Base-by-base conservation (phyloP, 2,329 filamentous ascomycete genomes). In the Hymenoscyphus occultus region DNA sequence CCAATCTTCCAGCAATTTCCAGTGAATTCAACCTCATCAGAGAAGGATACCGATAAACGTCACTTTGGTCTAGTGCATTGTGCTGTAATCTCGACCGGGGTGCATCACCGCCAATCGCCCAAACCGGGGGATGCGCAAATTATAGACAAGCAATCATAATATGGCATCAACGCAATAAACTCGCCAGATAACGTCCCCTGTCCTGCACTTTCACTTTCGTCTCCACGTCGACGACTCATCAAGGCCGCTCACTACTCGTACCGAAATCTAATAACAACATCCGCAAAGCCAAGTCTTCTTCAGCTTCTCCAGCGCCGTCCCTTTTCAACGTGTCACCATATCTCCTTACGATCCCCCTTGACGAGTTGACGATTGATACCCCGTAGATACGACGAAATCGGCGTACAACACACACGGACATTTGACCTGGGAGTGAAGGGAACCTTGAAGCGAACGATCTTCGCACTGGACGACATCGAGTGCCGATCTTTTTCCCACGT, bases 201-300 rank as follows among this genome's bases (percentile, higher is more conserved):
- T 65, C 65, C 67, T 65, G 68, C 62, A 69, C 64, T 67, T 65
- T 68, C 62, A 69, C 56, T 32, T 39, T 56, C 63, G 66, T 67
- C 65, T 64, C 67, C 67, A 70, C 69, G 67, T 73, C 70, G 70
- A 73, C 71, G 19, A 51, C 45, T 6, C 45, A 51, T 22, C 45
- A 22, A 51, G 45, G 45, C n/a, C 6, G 22, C n/a, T 10, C 28
- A 28, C 28, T 28, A 28, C 28, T 28, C 28, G 28, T 28, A 51
- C 45, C 45, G 22, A 19, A 51, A 51, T 19, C 45, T n/a, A 51
- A 51, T 51, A 51, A 51, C 45, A 51, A 51, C 45, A 51, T 19
- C 19, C n/a, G n/a, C 10, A 22, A 51, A 51, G 22, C 19, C 45
- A 9, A 10, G 22, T n/a, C 59, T 59, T 14, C 64, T 42, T 59